These are phyloP conservation scores for Eutrema japonicum DNA, from an alignment of 345 rosid genomes.

Conservation along the genomic window DNA sequence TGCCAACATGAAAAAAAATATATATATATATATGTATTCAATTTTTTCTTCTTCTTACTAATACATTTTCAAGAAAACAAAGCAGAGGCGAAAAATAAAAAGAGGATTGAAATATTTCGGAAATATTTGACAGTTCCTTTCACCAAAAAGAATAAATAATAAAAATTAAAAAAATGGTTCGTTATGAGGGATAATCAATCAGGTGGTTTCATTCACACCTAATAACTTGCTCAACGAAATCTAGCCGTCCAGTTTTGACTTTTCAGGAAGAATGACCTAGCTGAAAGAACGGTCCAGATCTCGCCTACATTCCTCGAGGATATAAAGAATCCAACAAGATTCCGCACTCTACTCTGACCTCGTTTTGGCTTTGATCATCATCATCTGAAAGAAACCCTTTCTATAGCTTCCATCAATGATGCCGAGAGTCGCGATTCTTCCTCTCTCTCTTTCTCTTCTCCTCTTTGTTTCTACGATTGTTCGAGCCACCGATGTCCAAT, in stretches of 20 bases:
- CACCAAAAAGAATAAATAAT: neutral
- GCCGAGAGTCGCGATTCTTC: conserved; percentile 4
- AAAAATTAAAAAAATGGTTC: conserved; percentile 7
- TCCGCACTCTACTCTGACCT: conserved; percentile 19
- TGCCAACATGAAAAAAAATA: too few relatives aligned
- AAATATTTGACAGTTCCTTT: neutral
- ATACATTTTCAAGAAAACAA: neutral
- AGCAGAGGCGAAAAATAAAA: neutral
- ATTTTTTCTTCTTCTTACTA: neutral
- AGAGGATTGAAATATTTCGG: too few relatives aligned
- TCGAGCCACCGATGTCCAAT: conserved; percentile 36
- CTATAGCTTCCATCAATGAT: conserved; percentile 15
- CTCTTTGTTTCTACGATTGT: conserved; percentile 11
- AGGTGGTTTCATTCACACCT: neutral
- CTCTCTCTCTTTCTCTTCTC: conserved; percentile 12
- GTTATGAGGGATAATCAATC: neutral
- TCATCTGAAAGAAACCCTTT: neutral
- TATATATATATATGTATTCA: too few relatives aligned
- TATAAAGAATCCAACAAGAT: conserved; percentile 13
- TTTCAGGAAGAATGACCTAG: conserved; percentile 25
- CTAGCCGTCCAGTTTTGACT: conserved; percentile 26
- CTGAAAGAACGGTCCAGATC: conserved; percentile 29
- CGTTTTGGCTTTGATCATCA: conserved; percentile 21
- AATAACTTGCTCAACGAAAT: neutral
- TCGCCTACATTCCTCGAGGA: neutral